phyloP scores from a whole-genome alignment of 2,329 filamentous ascomycete species.

The Coleophoma eucalyptorum region DNA sequence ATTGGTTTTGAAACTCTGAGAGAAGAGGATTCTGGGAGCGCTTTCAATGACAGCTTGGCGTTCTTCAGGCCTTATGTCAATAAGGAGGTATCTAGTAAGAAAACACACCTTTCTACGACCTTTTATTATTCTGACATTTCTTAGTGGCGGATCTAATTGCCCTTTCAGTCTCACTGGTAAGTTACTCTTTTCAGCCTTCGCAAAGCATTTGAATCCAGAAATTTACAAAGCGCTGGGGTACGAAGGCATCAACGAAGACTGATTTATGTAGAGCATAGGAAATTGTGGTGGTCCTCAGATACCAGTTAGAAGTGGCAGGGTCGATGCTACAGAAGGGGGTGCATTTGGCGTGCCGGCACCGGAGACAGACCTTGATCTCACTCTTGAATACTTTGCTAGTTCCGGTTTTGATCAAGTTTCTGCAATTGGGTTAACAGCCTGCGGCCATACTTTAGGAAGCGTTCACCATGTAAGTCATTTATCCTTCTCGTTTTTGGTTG shows the following conservation, averaged over 20 bases:
- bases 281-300: conserved; percentile 54
- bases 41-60: conserved; percentile 33
- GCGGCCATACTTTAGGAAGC: conserved; percentile 56
- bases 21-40: conserved; percentile 52
- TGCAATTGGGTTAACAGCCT: conserved; percentile 56
- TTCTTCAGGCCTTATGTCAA: conserved; percentile 15
- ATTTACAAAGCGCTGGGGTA: too few species aligned
- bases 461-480: conserved; percentile 39
- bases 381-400: conserved; percentile 48
- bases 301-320: conserved; percentile 45
- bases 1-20: conserved; percentile 53
- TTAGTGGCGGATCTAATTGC: conserved; percentile 38
- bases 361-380: conserved; percentile 46
- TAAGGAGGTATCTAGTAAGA: conserved; percentile 7
- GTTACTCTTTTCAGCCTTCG: too few species aligned
- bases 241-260: conserved; percentile 33
- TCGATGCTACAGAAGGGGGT: conserved; percentile 46
- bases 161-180: conserved; percentile 41
- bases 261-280: conserved; percentile 43
- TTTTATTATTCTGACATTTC: background rate
- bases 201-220: conserved; percentile 9
- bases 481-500: background rate
- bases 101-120: background rate
- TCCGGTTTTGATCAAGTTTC: conserved; percentile 51
- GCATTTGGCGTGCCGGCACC: conserved; percentile 49